Evolutionary conservation across 345 rosid species (phyloP), one percentile per base, ranked within the genome.

Genomic region (Corchorus olitorius): DNA sequence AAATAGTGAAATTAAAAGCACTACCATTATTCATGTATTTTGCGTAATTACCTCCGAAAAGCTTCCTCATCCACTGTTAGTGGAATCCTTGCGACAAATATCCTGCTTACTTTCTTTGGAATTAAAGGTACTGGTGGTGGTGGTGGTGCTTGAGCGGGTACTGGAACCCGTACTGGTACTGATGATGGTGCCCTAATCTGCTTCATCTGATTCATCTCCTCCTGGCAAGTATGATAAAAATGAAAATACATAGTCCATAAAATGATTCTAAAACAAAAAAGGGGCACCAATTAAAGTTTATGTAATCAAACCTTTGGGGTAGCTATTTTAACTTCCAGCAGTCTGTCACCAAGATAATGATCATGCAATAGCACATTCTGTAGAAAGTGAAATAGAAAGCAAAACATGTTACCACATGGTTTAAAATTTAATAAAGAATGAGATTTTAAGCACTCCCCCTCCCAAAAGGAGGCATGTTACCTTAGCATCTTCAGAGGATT

Each of bases 1-100:
- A 54, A 59, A 45, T 15, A 35, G 13, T 0, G 5, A 55, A 58
- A 66, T 16, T 64, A 10, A 19, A 4, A 2, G 72, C 6, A 46
- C 0, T 15, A 37, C 39, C 15, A 53, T 54, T 33, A 17, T 34
- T 34, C 35, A 60, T 34, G 34, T 43, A 2, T 14, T 43, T 59
- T 7, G 13, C 33, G 13, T n/a, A 20, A 60, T 81, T 87, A 92
- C 99, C 99, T 93, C n/a, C 97, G 89, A 27, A 96, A 93, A 62
- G 87, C 78, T 54, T 90, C 78, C 77, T 96, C 99, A 33, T 93
- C 89, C 61, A 93, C 99, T 65, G 98, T 88, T 37, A 90, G 87
- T 65, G 94, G 89, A 49, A 96, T 93, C 86, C 97, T 87, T 52
- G 99, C 99, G 69, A 96, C 98, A 75, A 96, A 96, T 82, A 96